Base-by-base conservation (phyloP, 208 protist genomes). In the Trypanosoma cruzi region DNA sequence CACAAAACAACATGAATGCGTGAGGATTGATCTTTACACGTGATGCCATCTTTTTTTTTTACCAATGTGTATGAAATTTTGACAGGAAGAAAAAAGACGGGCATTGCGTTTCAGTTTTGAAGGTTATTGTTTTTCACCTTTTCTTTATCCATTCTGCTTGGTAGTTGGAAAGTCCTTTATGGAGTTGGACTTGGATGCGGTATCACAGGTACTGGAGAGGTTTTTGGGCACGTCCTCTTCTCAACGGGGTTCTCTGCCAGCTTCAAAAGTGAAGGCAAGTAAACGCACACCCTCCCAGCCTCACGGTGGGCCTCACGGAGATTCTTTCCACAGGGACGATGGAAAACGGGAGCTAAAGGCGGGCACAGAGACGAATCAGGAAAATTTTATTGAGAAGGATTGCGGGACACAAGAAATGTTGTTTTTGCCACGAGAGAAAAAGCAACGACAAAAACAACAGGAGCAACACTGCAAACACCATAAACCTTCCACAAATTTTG, bases 101-200 rank as follows among this genome's bases (percentile, higher is more conserved):
- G 48, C 22, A 53, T 55, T 55, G 24, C 26, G 24, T 55, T 20
- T 29, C 8, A 8, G 16, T 52, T 26, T 24, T 28, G 24, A 26
- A 52, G 16, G 16, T 24, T 28, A 11, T 26, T 26, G 1, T 20
- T 2, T 61, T 48, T 20, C n/a, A 18, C 42, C 37, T 26, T 5
- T 63, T 59, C 20, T 67, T 50, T 34, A n/a, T 67, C n/a, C n/a
- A 20, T 14, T 31, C 22, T 64, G 10, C 18, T 20, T 20, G n/a
- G 26, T 52, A 55, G 36, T 44, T 8, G 20, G 10, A 32, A 48
- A 53, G 48, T 1, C 24, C 16, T 49, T 29, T 48, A 84, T 84
- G 79, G 63, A 80, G 34, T 48, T 84, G 14, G 69, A 80, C 53
- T 48, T 80, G 6, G 57, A 73, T 52, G 79, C 79, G 18, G 55